Evolutionary conservation across 495 filamentous ascomycete genomes (phyloP).

Genomic region (Pyrenopolyporus hunteri): DNA sequence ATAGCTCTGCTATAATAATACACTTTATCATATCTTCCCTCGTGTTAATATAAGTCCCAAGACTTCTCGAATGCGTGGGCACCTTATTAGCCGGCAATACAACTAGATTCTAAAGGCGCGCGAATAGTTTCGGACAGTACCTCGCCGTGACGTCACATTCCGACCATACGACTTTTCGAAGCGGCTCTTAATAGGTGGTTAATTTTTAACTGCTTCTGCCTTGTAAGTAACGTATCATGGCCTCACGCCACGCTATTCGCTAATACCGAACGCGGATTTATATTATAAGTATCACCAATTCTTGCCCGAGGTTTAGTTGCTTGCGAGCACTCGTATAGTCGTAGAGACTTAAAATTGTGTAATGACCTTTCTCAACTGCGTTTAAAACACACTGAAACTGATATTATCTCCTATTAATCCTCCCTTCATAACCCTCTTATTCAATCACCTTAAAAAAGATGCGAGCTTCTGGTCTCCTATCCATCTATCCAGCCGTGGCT

Average conservation of each 20-base stretch:
- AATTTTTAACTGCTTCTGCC: neutral
- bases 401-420: no score
- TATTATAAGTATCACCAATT: no score
- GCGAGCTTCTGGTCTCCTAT: constrained; percentile 9
- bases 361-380: no score
- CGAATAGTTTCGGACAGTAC: neutral
- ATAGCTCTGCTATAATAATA: neutral
- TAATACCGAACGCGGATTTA: no score
- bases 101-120: no score
- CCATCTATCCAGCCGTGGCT: constrained; percentile 12
- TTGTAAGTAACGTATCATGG: constrained; percentile 26
- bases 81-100: constrained; percentile 25
- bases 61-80: constrained; percentile 2
- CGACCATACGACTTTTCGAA: neutral
- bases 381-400: no score
- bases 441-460: constrained; percentile 9
- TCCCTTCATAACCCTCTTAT: no score
- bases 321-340: no score
- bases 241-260: neutral
- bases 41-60: constrained; percentile 18
- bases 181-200: neutral
- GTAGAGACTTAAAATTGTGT: no score
- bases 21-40: neutral
- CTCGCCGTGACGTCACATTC: constrained; percentile 18
- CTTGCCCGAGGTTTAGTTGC: no score